Evolutionary conservation across 106 monocot species (phyloP).

Genomic region (Dioscorea alata): DNA sequence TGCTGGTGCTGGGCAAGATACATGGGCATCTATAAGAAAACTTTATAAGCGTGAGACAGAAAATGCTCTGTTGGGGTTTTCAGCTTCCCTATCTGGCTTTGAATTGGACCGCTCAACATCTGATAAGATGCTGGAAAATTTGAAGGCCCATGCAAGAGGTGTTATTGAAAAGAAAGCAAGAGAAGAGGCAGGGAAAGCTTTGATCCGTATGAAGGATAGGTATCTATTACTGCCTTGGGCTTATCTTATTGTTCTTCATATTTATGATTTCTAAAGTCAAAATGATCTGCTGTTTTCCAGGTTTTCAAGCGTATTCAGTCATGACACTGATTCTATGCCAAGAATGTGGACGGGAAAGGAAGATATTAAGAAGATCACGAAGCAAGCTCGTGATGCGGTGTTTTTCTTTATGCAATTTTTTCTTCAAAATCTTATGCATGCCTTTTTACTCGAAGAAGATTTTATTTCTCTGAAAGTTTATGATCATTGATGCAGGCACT

Average conservation of each 20-base stretch:
- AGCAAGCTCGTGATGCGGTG: conserved; percentile 50
- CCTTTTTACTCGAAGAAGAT: neutral
- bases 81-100: conserved; percentile 40
- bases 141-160: conserved; percentile 49
- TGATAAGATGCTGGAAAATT: conserved; percentile 29
- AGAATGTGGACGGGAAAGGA: conserved; percentile 83
- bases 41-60: conserved; percentile 54
- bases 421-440: neutral
- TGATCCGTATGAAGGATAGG: conserved; percentile 89
- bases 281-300: conserved; percentile 22
- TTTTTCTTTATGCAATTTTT: neutral
- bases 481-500: conserved; percentile 37
- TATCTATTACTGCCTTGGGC: conserved; percentile 1
- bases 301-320: conserved; percentile 63
- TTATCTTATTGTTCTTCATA: neutral
- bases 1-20: conserved; percentile 42
- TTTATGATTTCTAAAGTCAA: neutral
- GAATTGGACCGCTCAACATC: conserved; percentile 49
- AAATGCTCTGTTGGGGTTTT: conserved; percentile 30
- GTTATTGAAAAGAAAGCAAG: conserved; percentile 58
- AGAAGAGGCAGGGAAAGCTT: conserved; percentile 59
- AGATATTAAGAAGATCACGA: conserved; percentile 58
- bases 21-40: conserved; percentile 61
- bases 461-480: conserved; percentile 6
- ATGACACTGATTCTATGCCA: conserved; percentile 80